Percentiles rank a stretch among this genome's conserved stretches.
These are phyloP conservation scores for Mycena galericulata DNA, from an alignment of 768 basidiomycete species.

Conservation along the genomic window DNA sequence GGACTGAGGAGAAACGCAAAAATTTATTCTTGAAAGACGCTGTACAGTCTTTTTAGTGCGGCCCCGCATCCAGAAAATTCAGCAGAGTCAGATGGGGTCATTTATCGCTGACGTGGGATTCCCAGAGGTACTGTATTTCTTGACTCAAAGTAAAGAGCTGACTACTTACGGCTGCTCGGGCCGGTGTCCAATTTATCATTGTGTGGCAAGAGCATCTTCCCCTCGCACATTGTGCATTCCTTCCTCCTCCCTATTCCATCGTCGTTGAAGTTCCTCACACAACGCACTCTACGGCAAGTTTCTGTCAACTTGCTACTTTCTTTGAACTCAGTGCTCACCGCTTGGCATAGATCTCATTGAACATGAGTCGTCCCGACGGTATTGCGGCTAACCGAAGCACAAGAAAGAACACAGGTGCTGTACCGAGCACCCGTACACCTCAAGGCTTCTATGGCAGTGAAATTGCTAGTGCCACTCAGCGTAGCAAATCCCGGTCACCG, in stretches of 20 bases:
- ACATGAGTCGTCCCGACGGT: slow-evolving; percentile 26
- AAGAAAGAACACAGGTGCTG: slow-evolving; percentile 4
- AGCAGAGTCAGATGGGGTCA: too few species aligned
- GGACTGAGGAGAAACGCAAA: too few species aligned
- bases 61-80: too few species aligned
- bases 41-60: too few species aligned
- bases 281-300: not conserved
- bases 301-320: not conserved
- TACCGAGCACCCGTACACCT: slow-evolving; percentile 30
- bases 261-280: not conserved
- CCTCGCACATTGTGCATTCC: not conserved
- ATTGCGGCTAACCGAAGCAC: slow-evolving; percentile 2
- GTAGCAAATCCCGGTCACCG: slow-evolving; percentile 37
- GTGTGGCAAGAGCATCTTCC: too few species aligned
- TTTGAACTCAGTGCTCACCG: not conserved
- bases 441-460: not conserved
- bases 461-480: not conserved
- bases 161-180: too few species aligned
- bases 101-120: too few species aligned
- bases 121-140: too few species aligned
- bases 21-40: too few species aligned
- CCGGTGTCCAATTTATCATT: too few species aligned
- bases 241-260: too few species aligned
- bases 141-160: too few species aligned
- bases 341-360: not conserved